Conservation (phyloP, 1,139 yeast genomes). For the Lodderomyces orthopsilosis region DNA sequence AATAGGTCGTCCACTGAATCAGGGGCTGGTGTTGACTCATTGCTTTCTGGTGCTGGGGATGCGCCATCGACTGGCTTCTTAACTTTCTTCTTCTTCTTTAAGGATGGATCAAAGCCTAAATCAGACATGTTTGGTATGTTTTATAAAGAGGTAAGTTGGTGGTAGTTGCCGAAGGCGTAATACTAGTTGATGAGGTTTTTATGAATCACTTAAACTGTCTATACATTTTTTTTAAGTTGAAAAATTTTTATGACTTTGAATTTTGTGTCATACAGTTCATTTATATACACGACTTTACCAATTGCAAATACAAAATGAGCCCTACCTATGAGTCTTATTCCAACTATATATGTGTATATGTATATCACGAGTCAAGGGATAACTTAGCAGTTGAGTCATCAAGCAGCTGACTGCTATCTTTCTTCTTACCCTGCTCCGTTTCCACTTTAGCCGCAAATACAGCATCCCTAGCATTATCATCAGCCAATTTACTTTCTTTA, state of each 20-base stretch:
- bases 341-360: no score
- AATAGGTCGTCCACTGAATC: slow-evolving; percentile 49
- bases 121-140: slow-evolving; percentile 40
- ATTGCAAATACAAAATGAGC: no score
- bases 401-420: slow-evolving; percentile 5
- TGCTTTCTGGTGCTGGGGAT: slow-evolving; percentile 7
- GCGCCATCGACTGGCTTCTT: slow-evolving; percentile 10
- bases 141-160: background rate
- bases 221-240: background rate
- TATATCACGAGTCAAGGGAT: background rate
- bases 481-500: slow-evolving; percentile 47
- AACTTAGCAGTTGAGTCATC: slow-evolving; percentile 1
- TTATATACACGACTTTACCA: no score
- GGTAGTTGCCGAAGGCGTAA: background rate
- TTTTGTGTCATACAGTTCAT: background rate
- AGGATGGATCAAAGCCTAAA: slow-evolving; percentile 72
- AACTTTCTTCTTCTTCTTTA: slow-evolving; percentile 84
- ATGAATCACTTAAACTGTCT: background rate
- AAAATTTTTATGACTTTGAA: background rate
- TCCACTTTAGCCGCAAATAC: slow-evolving; percentile 14
- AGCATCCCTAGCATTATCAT: slow-evolving; percentile 37
- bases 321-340: no score
- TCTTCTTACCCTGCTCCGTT: slow-evolving; percentile 7
- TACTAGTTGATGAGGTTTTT: background rate
- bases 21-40: slow-evolving; percentile 18